Conservation (phyloP, 2,329 filamentous ascomycete genomes). For the Xylariaceae sp. region DNA sequence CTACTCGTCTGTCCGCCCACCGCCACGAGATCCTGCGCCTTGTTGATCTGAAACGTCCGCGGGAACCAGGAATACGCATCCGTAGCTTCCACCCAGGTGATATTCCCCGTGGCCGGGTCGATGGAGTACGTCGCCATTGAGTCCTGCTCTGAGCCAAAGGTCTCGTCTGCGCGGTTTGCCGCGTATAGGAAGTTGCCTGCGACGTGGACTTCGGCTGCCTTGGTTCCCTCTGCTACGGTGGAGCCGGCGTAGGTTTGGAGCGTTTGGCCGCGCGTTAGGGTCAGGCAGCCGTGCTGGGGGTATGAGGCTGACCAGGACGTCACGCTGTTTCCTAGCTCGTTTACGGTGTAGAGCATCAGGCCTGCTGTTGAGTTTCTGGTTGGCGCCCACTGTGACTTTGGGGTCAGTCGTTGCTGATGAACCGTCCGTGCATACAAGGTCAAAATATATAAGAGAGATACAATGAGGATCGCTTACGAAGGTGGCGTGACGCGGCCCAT, state of each 20-base stretch:
- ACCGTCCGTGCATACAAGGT: too few relatives aligned
- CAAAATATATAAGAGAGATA: background rate
- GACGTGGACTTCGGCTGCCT: conserved; percentile 51
- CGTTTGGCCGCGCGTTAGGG: conserved; percentile 41
- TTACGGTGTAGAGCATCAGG: conserved; percentile 37
- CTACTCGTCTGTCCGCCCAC: conserved; percentile 57
- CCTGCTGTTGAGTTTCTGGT: conserved; percentile 24
- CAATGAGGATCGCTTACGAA: conserved; percentile 29
- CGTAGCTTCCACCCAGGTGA: conserved; percentile 48
- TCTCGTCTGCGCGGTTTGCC: conserved; percentile 56
- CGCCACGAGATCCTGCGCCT: conserved; percentile 53
- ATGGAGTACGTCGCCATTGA: conserved; percentile 51
- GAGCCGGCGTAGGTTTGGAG: conserved; percentile 43
- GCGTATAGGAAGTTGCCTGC: conserved; percentile 52
- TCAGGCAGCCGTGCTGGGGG: conserved; percentile 39
- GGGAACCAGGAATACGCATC: conserved; percentile 56
- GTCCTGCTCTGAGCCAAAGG: conserved; percentile 50
- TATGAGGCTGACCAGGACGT: conserved; percentile 46
- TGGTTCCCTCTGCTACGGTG: conserved; percentile 40
- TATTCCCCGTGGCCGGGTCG: conserved; percentile 39
- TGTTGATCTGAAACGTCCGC: conserved; percentile 57
- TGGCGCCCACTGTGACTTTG: conserved; percentile 33
- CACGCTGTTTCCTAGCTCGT: conserved; percentile 46
- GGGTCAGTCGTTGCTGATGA: background rate
- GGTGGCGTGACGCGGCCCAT: conserved; percentile 48